Percentiles rank a stretch among this genome's conserved stretches.
These are phyloP conservation scores for Plasmodium falciparum DNA, from an alignment of 169 alveolate species.

Conservation along the genomic window DNA sequence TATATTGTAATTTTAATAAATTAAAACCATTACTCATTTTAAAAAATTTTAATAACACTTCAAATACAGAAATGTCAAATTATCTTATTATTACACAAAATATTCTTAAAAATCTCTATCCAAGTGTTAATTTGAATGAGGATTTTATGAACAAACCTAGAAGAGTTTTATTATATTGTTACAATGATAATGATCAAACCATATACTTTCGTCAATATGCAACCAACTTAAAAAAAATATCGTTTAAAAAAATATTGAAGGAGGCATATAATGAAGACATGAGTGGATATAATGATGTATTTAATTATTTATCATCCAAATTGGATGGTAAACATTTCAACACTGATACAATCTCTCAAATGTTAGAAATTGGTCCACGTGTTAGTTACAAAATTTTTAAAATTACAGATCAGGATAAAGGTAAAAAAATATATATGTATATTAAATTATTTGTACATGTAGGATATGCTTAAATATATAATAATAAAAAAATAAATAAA, in stretches of 20 bases:
- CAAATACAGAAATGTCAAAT: conserved; percentile 50
- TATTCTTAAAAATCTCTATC: conserved; percentile 60
- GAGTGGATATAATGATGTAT: conserved; percentile 24
- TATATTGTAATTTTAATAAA: conserved; percentile 19
- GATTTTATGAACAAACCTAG: conserved; percentile 37
- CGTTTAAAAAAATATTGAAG: conserved; percentile 35
- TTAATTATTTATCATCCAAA: conserved; percentile 33
- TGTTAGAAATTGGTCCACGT: conserved; percentile 75
- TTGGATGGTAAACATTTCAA: conserved; percentile 10
- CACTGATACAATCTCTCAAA: conserved; percentile 16
- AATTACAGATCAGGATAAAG: conserved; percentile 73
- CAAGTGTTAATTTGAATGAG: conserved; percentile 43
- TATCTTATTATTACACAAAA: conserved; percentile 64
- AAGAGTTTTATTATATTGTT: conserved; percentile 59
- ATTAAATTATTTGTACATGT: no score
- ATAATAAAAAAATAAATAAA: no score
- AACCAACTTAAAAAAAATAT: conserved; percentile 14
- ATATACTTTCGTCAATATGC: conserved; percentile 71
- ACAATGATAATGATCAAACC: conserved; percentile 46
- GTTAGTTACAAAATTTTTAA: conserved; percentile 39
- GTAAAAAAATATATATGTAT: conserved; percentile 10
- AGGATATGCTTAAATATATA: no score
- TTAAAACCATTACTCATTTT: conserved; percentile 76
- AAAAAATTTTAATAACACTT: conserved; percentile 54
- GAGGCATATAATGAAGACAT: conserved; percentile 41